Conservation (phyloP, 768 basidiomycete species). For the Boletus pseudo-olivaceus region DNA sequence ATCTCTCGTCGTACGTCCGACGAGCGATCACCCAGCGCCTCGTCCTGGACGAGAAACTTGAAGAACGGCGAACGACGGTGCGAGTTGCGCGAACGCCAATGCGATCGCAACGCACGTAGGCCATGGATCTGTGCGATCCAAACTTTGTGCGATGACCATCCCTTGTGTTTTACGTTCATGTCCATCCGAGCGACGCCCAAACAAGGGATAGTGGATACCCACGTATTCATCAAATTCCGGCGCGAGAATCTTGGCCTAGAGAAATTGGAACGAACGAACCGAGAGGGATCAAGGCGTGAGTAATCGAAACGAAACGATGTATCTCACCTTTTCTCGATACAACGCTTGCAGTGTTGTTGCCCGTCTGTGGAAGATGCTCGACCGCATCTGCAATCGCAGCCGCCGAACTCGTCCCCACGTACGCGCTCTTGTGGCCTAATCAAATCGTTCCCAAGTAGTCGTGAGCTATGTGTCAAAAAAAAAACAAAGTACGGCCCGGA, state of each 20-base stretch:
- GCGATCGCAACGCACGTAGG: slow-evolving; percentile 74
- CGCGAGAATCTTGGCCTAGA: slow-evolving; percentile 77
- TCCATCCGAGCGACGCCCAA: too few relatives aligned
- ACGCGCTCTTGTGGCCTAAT: slow-evolving; percentile 73
- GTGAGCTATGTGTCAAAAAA: not conserved
- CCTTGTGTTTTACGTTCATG: too few relatives aligned
- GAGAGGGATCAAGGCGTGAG: not conserved
- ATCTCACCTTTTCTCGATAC: slow-evolving; percentile 76
- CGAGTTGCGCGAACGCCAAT: slow-evolving; percentile 59
- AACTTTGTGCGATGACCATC: slow-evolving; percentile 83
- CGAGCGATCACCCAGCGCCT: slow-evolving; percentile 83
- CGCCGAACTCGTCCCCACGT: slow-evolving; percentile 73
- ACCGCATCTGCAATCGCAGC: slow-evolving; percentile 74
- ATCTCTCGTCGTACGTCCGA: slow-evolving; percentile 81
- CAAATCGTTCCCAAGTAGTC: not conserved
- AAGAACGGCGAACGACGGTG: slow-evolving; percentile 74
- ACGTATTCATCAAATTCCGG: slow-evolving; percentile 95
- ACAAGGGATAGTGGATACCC: slow-evolving; percentile 31
- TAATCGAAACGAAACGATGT: too few relatives aligned
- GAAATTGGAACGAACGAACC: not conserved
- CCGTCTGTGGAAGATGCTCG: slow-evolving; percentile 62
- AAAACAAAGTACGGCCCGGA: too few relatives aligned
- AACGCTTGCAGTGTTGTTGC: slow-evolving; percentile 55
- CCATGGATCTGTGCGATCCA: slow-evolving; percentile 92
- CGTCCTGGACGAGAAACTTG: slow-evolving; percentile 78